Percentiles rank a stretch among this genome's conserved stretches.
These are phyloP conservation scores for Lomentospora prolificans DNA, from an alignment of 2,329 filamentous ascomycete species.

Conservation along the genomic window DNA sequence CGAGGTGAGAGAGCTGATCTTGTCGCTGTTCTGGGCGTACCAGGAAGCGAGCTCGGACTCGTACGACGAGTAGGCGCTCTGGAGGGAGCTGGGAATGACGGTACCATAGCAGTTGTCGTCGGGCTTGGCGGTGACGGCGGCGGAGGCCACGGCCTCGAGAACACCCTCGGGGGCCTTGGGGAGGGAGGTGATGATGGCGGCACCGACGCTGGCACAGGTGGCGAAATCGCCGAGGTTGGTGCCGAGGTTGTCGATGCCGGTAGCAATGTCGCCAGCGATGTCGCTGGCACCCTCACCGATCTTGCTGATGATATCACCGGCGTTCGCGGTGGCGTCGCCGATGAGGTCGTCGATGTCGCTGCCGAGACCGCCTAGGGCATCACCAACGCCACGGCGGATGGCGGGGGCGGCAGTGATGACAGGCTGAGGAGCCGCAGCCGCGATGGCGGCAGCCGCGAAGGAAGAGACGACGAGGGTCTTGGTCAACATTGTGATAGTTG, in stretches of 20 bases:
- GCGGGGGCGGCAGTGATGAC: constrained; percentile 11
- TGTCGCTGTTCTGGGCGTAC: constrained; percentile 18
- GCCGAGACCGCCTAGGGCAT: background rate
- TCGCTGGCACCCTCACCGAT: constrained; percentile 1
- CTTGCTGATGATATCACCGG: constrained; percentile 1
- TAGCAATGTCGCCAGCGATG: background rate
- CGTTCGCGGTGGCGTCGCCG: constrained; percentile 4
- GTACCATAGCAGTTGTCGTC: constrained; percentile 23
- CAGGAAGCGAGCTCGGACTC: constrained; percentile 20
- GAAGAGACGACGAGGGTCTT: constrained; percentile 9
- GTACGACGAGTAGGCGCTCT: constrained; percentile 22
- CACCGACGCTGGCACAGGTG: constrained; percentile 10
- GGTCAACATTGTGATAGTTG: constrained; percentile 10
- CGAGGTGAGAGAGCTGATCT: constrained; percentile 16
- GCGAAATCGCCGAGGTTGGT: constrained; percentile 7
- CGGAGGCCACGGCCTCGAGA: constrained; percentile 15
- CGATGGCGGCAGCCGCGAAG: constrained; percentile 10
- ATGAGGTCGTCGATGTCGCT: constrained; percentile 9
- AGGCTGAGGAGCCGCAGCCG: constrained; percentile 10
- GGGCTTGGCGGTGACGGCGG: constrained; percentile 15
- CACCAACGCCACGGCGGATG: constrained; percentile 1
- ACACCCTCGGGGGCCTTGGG: constrained; percentile 9
- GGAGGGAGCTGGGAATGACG: constrained; percentile 20
- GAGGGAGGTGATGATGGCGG: constrained; percentile 7
- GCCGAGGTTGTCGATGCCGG: constrained; percentile 4